Base-by-base conservation (phyloP, 257 asterid species). In the Verbascum thapsus region DNA sequence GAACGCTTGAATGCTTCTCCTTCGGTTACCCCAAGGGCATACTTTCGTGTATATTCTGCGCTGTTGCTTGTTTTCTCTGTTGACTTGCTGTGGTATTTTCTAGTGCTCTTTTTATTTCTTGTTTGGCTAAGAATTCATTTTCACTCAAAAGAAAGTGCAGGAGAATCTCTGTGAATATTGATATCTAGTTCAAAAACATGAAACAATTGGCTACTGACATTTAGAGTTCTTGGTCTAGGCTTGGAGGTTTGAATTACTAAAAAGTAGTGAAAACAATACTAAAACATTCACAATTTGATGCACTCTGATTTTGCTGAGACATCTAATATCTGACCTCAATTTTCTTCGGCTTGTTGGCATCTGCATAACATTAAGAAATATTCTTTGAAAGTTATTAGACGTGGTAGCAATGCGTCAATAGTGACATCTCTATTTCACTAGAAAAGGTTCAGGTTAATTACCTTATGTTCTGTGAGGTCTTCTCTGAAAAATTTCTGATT, bases 1-100 rank as follows among this genome's bases (percentile, higher is more conserved):
- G 98, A 91, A 71, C 89, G 94, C 71, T 68, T 91, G 85, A 91
- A 85, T 79, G 91, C 96, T 60, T 91, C 91, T 76, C 98, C 98
- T 63, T 85, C 96, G 44, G 94, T 80, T 74, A 78, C 95, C 32
- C 89, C 96, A n/a, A 72, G 94, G 90, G 72, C 89, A 64, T 91
- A 91, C 69, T 88, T 82, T 60, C 98, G 96, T 68, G 98, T 81
- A 68, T 91, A 85, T 84, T 85, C 96, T 63, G 94, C 88, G 10
- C 60, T 91, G 68, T 81, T 91, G 78, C 75, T 88, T 78, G 96
- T 85, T 61, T 76, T 91, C 78, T 76, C 73, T 38, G 70, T 84
- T 54, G 92, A 91, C 83, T 47, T 88, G 74, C 85, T 88, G 80
- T 88, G 98, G 98, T 91, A 85, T 38, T 71, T 70, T 40, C 62